Conservation (phyloP, 2,329 filamentous ascomycete species). For the Trichophaea hybrida region DNA sequence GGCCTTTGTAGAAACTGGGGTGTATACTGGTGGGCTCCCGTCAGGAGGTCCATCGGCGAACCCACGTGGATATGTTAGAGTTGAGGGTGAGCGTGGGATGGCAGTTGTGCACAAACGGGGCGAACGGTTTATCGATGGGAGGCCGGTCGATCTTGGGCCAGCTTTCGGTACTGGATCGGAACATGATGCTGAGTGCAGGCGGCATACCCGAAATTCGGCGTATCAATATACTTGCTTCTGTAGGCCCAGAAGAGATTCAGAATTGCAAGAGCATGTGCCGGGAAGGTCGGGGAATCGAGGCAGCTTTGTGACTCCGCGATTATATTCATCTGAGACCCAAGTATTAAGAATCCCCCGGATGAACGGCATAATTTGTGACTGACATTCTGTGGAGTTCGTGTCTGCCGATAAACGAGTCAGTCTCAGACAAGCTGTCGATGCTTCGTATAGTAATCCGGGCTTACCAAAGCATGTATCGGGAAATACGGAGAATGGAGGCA, state of each 20-base stretch:
- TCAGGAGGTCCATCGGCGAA: slow-evolving; percentile 10
- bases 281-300: too few species aligned
- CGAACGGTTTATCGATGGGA: slow-evolving; percentile 1
- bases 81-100: not conserved
- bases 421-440: too few species aligned
- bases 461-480: too few species aligned
- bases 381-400: too few species aligned
- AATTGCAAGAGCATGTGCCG: too few species aligned
- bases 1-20: slow-evolving; percentile 14
- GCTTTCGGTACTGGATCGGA: slow-evolving; percentile 9
- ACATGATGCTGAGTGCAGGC: slow-evolving; percentile 6
- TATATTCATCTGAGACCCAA: too few species aligned
- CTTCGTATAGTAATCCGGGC: too few species aligned
- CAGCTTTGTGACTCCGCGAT: too few species aligned
- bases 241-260: not conserved
- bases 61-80: slow-evolving; percentile 7
- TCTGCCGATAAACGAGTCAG: too few species aligned
- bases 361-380: too few species aligned
- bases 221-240: slow-evolving; percentile 13
- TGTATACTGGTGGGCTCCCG: slow-evolving; percentile 14
- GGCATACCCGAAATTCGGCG: slow-evolving; percentile 4
- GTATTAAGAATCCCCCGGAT: too few species aligned
- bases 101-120: slow-evolving; percentile 15
- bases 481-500: too few species aligned
- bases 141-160: not conserved